Base-by-base conservation (phyloP, 805 yeast species). In the Kodamaea sagamina region DNA sequence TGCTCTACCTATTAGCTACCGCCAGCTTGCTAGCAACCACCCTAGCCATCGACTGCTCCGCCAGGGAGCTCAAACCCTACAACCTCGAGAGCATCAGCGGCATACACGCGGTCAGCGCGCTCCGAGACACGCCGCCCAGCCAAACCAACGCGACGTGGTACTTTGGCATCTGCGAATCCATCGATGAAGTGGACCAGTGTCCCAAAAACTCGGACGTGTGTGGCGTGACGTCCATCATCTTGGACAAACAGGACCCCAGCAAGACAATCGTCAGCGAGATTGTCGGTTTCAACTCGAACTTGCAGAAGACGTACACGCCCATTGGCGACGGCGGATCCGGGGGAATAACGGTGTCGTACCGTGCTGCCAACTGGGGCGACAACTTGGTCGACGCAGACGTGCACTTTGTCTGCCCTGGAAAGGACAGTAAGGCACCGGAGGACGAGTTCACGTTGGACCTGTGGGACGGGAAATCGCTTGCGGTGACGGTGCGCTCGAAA, bases 101-200 rank as follows among this genome's bases (percentile, higher is more conserved):
- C 3, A 57, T 77, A 4, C 77, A 78, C 50, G 41, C 63, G n/a
- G 24, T 40, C 15, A 55, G 71, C 4, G 28, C 54, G 4, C 51
- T 69, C 12, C 65, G 62, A 24, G 75, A 74, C 34, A 87, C 97
- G 8, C 98, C 98, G 12, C 98, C 99, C 1, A 77, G 92, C 9
- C 65, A 62, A 24, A 78, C 86, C 1, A 74, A 68, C 39, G 62
- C 72, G 25, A 72, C 78, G 2, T 87, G 96, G 90, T 79, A 74
- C 54, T 49, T 90, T 27, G 84, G 88, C 39, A 69, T 89, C 6
- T 88, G 95, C 65, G 81, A 78, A 36, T 66, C 77, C 0, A 59
- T 74, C n/a, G 59, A 63, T 24, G 56, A 66, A 25, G 58, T 68
- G 6, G 67, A 72, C 7, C 72, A 71, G 21, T 90, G 97, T 63